Evolutionary conservation across 805 yeast genomes (phyloP).

Genomic region (Yarrowia sp.): DNA sequence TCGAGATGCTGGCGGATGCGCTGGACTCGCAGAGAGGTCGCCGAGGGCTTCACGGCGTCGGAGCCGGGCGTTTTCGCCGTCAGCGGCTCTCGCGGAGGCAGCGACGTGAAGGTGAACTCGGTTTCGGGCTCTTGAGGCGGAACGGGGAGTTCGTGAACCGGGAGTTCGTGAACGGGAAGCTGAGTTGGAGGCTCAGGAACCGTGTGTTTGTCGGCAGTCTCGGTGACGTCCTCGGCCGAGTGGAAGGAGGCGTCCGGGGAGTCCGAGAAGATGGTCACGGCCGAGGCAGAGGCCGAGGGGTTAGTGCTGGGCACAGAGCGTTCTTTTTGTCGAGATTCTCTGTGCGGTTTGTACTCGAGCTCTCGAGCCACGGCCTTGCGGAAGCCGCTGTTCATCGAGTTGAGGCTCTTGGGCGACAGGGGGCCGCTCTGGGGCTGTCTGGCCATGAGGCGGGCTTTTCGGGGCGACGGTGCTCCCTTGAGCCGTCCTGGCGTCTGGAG

Average conservation of each 20-base stretch:
- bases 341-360: not conserved
- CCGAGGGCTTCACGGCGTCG: not conserved
- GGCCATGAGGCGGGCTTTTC: constrained; percentile 26
- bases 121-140: not conserved
- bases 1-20: constrained; percentile 6
- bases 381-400: constrained; percentile 13
- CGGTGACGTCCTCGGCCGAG: not conserved
- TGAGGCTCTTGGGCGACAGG: constrained; percentile 16
- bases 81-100: constrained; percentile 16
- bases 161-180: not conserved
- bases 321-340: not conserved
- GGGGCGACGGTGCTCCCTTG: constrained; percentile 30
- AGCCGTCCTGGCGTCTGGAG: constrained; percentile 36
- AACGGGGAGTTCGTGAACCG: not conserved
- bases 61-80: constrained; percentile 4
- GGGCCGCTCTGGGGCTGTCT: constrained; percentile 6
- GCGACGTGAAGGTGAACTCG: constrained; percentile 11
- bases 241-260: constrained; percentile 16
- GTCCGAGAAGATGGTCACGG: not conserved
- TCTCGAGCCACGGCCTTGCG: constrained; percentile 1
- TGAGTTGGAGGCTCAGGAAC: no score
- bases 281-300: not conserved
- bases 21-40: constrained; percentile 13
- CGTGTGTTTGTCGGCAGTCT: not conserved
- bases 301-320: not conserved